These are phyloP conservation scores for Pythium sp. DNA, from an alignment of 352 stramenopile species.

Conservation along the genomic window DNA sequence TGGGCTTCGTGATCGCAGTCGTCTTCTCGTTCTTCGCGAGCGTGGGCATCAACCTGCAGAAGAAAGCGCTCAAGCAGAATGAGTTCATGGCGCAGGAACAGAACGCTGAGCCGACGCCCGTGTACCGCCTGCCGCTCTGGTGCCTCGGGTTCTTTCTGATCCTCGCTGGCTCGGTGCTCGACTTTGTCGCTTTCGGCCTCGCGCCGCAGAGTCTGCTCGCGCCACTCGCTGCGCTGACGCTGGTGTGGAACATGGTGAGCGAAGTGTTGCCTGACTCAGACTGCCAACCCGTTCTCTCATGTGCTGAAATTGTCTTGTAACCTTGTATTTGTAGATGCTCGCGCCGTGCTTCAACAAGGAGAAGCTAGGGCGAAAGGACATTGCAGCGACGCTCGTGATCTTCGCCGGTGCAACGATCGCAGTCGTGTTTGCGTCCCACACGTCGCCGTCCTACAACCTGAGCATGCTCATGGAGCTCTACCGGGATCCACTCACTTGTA, in stretches of 20 bases:
- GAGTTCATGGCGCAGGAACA: constrained; percentile 53
- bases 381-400: constrained; percentile 79
- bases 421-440: constrained; percentile 81
- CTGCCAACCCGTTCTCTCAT: background rate
- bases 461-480: constrained; percentile 80
- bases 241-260: constrained; percentile 90
- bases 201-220: constrained; percentile 87
- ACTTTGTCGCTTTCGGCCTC: constrained; percentile 90
- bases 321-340: constrained; percentile 44
- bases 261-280: background rate
- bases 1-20: constrained; percentile 75
- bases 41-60: constrained; percentile 85
- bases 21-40: constrained; percentile 82
- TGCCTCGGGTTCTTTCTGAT: constrained; percentile 82
- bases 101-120: constrained; percentile 45
- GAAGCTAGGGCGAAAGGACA: constrained; percentile 76
- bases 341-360: constrained; percentile 88
- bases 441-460: constrained; percentile 80
- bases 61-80: constrained; percentile 83
- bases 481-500: constrained; percentile 63
- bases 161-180: constrained; percentile 74
- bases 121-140: constrained; percentile 84
- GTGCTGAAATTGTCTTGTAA: background rate
- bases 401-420: constrained; percentile 80
- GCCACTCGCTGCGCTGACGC: constrained; percentile 83